Percentiles rank a stretch among this genome's conserved stretches.
These are phyloP conservation scores for Polygonum maritimum DNA, from an alignment of 148 eudicot species.

Conservation along the genomic window DNA sequence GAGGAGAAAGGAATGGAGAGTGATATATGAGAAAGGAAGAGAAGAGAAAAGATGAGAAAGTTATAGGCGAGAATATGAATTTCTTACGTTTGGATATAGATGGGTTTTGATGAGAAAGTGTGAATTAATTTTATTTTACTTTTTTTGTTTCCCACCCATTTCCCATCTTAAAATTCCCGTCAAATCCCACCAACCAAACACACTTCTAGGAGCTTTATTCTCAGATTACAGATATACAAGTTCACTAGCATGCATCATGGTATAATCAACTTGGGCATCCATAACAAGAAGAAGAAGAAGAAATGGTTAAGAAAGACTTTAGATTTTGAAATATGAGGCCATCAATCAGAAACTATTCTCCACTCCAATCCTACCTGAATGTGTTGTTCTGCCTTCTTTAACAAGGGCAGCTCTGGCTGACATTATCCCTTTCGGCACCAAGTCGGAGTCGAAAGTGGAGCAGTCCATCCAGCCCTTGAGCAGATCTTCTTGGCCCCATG, in stretches of 20 bases:
- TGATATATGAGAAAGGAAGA: too few relatives aligned
- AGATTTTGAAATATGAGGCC: background rate
- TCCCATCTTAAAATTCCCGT: too few relatives aligned
- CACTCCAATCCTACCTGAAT: conserved; percentile 30
- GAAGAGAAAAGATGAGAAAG: too few relatives aligned
- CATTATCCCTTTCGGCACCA: conserved; percentile 32
- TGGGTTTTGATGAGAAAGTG: too few relatives aligned
- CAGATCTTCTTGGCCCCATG: conserved; percentile 69
- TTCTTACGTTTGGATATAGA: too few relatives aligned
- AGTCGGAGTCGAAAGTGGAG: conserved; percentile 38
- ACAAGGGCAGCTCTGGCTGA: conserved; percentile 56
- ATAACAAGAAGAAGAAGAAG: background rate
- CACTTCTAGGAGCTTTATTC: background rate
- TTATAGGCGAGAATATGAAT: too few relatives aligned
- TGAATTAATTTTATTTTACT: too few relatives aligned
- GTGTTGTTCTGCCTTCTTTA: conserved; percentile 31
- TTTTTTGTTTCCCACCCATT: too few relatives aligned
- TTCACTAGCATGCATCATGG: background rate
- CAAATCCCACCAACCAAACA: too few relatives aligned
- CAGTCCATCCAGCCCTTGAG: conserved; percentile 75
- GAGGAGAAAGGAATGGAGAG: too few relatives aligned
- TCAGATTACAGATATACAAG: background rate
- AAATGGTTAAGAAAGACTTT: background rate
- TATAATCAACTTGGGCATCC: background rate
- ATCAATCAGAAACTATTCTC: conserved; percentile 39